Percentiles rank a stretch among this genome's conserved stretches.
Conservation (phyloP, 495 filamentous ascomycete species). For the Clohesyomyces aquaticus region DNA sequence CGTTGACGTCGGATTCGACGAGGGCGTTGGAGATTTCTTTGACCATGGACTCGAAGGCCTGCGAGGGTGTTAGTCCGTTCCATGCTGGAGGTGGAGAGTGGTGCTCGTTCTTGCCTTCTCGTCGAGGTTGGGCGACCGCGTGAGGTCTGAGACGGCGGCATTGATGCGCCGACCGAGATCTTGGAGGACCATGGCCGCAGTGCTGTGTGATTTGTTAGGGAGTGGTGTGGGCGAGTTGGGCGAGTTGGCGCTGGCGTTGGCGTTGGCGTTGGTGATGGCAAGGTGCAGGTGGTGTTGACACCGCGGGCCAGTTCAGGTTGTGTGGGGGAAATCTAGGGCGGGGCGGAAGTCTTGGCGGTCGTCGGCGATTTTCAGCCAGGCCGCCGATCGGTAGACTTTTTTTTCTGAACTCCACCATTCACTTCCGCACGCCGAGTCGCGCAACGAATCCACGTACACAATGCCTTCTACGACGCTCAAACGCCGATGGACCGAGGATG, state of each 20-base stretch:
- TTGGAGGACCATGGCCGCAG: slow-evolving; percentile 84
- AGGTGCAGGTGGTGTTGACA: slow-evolving; percentile 3
- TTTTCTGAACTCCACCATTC: slow-evolving; percentile 5
- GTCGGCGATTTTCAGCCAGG: slow-evolving; percentile 11
- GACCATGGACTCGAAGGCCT: slow-evolving; percentile 98
- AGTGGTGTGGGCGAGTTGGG: slow-evolving; percentile 6
- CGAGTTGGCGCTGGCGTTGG: no score
- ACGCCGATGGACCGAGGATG: slow-evolving; percentile 42
- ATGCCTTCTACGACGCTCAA: slow-evolving; percentile 43
- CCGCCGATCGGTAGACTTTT: slow-evolving; percentile 17
- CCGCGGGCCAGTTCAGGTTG: background rate
- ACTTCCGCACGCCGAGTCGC: slow-evolving; percentile 1
- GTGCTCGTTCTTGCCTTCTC: slow-evolving; percentile 73
- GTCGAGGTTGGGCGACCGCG: slow-evolving; percentile 86
- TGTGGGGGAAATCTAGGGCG: slow-evolving; percentile 14
- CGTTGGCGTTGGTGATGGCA: slow-evolving; percentile 7
- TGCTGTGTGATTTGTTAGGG: slow-evolving; percentile 2
- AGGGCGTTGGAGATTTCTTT: slow-evolving; percentile 95
- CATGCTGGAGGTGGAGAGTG: background rate
- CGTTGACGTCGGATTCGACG: slow-evolving; percentile 94
- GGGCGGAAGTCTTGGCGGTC: slow-evolving; percentile 24
- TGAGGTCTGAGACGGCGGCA: slow-evolving; percentile 90
- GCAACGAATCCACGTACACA: slow-evolving; percentile 9
- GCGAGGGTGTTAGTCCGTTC: slow-evolving; percentile 17
- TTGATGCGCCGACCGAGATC: slow-evolving; percentile 98